These are phyloP conservation scores for Oidiodendron maius DNA, from an alignment of 495 filamentous ascomycete species.

Conservation along the genomic window DNA sequence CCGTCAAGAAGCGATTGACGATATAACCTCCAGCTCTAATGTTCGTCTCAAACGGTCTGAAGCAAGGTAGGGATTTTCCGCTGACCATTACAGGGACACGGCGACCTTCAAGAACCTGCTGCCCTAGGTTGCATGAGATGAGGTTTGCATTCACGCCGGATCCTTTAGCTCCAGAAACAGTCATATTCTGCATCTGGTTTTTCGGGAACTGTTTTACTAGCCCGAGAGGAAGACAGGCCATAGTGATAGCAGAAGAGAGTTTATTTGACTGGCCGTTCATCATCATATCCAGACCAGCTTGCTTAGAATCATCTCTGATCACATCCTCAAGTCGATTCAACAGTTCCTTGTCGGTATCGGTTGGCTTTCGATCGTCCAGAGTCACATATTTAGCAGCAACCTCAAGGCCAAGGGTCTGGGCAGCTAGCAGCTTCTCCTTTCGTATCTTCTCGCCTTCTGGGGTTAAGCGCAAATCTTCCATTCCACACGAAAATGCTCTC, in stretches of 20 bases:
- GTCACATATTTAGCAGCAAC: constrained; percentile 89
- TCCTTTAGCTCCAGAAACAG: constrained; percentile 92
- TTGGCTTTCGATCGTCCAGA: constrained; percentile 55
- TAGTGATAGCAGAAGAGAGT: constrained; percentile 75
- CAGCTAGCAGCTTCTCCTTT: constrained; percentile 60
- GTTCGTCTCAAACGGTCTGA: constrained; percentile 83
- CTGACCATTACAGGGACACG: constrained; percentile 97
- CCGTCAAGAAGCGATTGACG: constrained; percentile 94
- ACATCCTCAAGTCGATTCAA: constrained; percentile 79
- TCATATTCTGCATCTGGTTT: constrained; percentile 99
- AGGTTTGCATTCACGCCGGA: constrained; percentile 88
- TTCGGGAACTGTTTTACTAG: constrained; percentile 88
- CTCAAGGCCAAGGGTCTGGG: constrained; percentile 68
- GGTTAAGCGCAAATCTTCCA: constrained; percentile 91
- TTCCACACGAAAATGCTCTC: constrained; percentile 92
- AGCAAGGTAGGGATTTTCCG: constrained; percentile 93
- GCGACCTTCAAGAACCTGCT: constrained; percentile 92
- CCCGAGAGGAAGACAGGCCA: constrained; percentile 69
- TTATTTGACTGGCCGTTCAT: constrained; percentile 64
- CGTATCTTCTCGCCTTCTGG: constrained; percentile 69
- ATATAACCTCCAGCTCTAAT: constrained; percentile 93
- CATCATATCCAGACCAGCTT: constrained; percentile 77
- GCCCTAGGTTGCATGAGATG: constrained; percentile 95
- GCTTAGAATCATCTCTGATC: constrained; percentile 83
- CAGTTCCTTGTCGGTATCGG: constrained; percentile 61